These are phyloP conservation scores for Isabelozyma heimii DNA, from an alignment of 805 yeast genomes.

Conservation along the genomic window DNA sequence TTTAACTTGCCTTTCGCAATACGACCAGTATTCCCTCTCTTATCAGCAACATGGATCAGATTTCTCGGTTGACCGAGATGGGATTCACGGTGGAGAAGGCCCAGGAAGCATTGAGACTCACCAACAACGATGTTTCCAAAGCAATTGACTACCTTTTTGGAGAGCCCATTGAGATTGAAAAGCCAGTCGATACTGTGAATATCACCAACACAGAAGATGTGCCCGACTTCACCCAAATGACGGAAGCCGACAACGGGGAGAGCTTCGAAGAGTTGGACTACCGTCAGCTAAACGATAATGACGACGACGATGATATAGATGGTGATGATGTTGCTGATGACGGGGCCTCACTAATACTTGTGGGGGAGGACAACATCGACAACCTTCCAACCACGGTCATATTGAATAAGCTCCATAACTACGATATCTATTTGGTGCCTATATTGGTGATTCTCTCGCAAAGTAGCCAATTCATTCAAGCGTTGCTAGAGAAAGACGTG, in stretches of 20 bases:
- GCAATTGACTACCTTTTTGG: conserved; percentile 35
- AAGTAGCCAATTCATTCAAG: background rate
- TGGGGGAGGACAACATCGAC: background rate
- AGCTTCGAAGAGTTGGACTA: conserved; percentile 15
- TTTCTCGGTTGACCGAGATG: conserved; percentile 30
- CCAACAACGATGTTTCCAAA: conserved; percentile 21
- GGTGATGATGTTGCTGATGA: background rate
- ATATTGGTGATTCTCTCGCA: background rate
- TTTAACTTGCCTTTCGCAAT: too few species aligned
- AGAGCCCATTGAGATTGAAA: conserved; percentile 19
- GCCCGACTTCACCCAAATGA: background rate
- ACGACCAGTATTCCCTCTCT: background rate
- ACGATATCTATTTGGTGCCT: background rate
- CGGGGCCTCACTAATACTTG: background rate
- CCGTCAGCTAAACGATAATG: background rate
- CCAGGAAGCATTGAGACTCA: conserved; percentile 30
- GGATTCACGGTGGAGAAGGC: conserved; percentile 40
- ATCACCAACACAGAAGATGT: conserved; percentile 1
- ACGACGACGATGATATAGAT: conserved; percentile 1
- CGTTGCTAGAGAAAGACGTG: background rate
- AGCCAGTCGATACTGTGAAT: background rate
- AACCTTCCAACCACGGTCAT: background rate
- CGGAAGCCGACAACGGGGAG: conserved; percentile 13
- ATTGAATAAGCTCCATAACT: background rate
- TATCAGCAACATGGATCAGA: conserved; percentile 6